Conservation (phyloP, 1,284 basidiomycete genomes). For the Trichosporon sp. region DNA sequence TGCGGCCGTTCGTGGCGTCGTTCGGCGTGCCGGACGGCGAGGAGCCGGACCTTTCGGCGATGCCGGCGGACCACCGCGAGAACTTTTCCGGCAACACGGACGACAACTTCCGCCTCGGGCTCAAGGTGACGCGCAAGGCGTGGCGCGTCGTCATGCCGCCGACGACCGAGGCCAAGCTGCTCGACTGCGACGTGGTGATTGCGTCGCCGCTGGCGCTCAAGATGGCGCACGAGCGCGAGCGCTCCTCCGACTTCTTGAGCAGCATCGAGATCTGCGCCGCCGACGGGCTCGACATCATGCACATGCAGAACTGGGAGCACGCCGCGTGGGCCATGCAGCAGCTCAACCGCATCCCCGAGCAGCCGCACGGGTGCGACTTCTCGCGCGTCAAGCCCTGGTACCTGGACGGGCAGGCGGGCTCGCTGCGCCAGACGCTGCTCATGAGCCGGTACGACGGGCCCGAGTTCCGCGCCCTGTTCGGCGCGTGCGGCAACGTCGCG, state of each 20-base stretch:
- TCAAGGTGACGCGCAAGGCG: slow-evolving; percentile 91
- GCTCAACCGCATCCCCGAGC: slow-evolving; percentile 83
- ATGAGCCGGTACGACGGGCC: slow-evolving; percentile 87
- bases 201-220: slow-evolving; percentile 89
- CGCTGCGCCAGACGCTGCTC: slow-evolving; percentile 82
- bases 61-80: slow-evolving; percentile 84
- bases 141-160: slow-evolving; percentile 69
- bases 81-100: slow-evolving; percentile 97
- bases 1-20: slow-evolving; percentile 71
- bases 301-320: slow-evolving; percentile 98
- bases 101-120: slow-evolving; percentile 86
- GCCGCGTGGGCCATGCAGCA: slow-evolving; percentile 74
- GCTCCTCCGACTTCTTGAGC: slow-evolving; percentile 82
- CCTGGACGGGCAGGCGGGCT: slow-evolving; percentile 76
- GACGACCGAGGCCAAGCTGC: slow-evolving; percentile 46
- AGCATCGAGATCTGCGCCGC: slow-evolving; percentile 91
- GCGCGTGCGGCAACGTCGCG: slow-evolving; percentile 72
- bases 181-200: slow-evolving; percentile 80
- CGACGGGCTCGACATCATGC: slow-evolving; percentile 87
- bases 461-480: slow-evolving; percentile 76
- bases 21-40: slow-evolving; percentile 73
- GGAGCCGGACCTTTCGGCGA: slow-evolving; percentile 62
- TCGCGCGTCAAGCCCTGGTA: slow-evolving; percentile 97
- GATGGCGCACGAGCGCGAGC: slow-evolving; percentile 90
- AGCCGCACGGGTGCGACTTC: slow-evolving; percentile 91